Evolutionary conservation across 805 yeast species (phyloP), one percentile per base, ranked within the genome.

Genomic region (Nadsonia fulvescens): DNA sequence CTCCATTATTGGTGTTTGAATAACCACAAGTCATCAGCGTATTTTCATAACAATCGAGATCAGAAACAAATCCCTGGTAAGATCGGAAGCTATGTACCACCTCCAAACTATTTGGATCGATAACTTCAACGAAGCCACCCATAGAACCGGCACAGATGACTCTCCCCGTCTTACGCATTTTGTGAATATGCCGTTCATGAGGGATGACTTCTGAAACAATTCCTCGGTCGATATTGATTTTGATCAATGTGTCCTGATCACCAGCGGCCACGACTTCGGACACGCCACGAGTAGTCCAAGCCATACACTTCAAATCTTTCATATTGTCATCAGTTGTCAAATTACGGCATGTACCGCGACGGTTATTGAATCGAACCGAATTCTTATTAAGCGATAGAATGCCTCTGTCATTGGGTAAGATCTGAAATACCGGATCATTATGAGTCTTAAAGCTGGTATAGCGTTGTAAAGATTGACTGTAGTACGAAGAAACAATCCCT

Each of bases 11-110:
- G 13, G 68, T 51, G 1, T 83, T 67, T 36, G 69, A 71, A 12
- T 34, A 35, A 1, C 95, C 95, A 31, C 92, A 79, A 0, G 93
- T 74, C 10, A 79, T 45, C n/a, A 50, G 28, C 5, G 38, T 36
- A 27, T 48, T 44, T 19, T 48, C 53, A 8, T 46, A 43, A 21
- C 51, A 38, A 24, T 53, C 57, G 16, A 56, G 30, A 23, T 51
- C 58, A 3, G 55, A 47, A 8, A 55, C 32, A 4, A 53, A 43
- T 3, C 56, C 58, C 4, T 50, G 34, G 26, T 53, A 59, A 12
- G 57, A 47, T 8, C 37, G 35, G 20, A 49, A 37, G 6, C 34
- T 33, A 23, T 39, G 37, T 8, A 48, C 35, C 4, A 36, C 34
- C 24, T 49, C 46, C 19, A 51, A 35, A 4, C 53, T 41, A 17